These are phyloP conservation scores for Dactylellina parvicollis DNA, from an alignment of 2,329 filamentous ascomycete species.

Conservation along the genomic window DNA sequence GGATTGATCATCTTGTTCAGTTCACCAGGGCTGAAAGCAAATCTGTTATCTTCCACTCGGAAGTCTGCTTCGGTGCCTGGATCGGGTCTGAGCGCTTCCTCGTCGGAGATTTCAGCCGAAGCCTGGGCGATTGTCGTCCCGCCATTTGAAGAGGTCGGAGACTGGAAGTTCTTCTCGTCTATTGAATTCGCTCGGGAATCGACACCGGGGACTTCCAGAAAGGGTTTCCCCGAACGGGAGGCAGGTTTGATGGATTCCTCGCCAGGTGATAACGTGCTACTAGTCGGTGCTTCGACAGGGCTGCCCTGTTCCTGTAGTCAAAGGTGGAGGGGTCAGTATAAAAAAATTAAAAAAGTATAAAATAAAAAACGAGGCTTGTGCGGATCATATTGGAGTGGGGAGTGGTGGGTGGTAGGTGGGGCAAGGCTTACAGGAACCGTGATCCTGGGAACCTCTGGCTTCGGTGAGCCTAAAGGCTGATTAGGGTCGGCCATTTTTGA, in stretches of 20 bases:
- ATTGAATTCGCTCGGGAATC: slow-evolving; percentile 50
- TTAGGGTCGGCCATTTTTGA: slow-evolving; percentile 42
- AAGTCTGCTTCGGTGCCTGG: slow-evolving; percentile 67
- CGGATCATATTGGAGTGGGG: no score
- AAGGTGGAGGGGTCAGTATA: no score
- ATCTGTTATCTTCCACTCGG: slow-evolving; percentile 68
- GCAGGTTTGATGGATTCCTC: slow-evolving; percentile 45
- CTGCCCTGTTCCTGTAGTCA: slow-evolving; percentile 36
- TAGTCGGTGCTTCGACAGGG: slow-evolving; percentile 18
- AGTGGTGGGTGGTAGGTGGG: background rate
- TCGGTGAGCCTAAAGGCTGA: slow-evolving; percentile 43
- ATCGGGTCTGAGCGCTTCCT: slow-evolving; percentile 66
- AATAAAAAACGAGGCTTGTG: background rate
- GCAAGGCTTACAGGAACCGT: slow-evolving; percentile 34
- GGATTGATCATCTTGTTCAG: slow-evolving; percentile 89
- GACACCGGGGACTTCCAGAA: slow-evolving; percentile 34
- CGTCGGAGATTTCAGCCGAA: slow-evolving; percentile 59
- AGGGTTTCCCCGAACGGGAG: slow-evolving; percentile 46
- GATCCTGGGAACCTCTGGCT: slow-evolving; percentile 48
- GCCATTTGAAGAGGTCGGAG: slow-evolving; percentile 51
- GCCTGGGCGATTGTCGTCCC: slow-evolving; percentile 53
- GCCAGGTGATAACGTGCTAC: slow-evolving; percentile 15
- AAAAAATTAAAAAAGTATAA: background rate
- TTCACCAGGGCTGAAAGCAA: slow-evolving; percentile 84
- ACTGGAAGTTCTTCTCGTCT: slow-evolving; percentile 52